Evolutionary conservation across 139 green algal species (phyloP), one percentile per base, ranked within the genome.

Genomic region (Chlorella sorokiniana): DNA sequence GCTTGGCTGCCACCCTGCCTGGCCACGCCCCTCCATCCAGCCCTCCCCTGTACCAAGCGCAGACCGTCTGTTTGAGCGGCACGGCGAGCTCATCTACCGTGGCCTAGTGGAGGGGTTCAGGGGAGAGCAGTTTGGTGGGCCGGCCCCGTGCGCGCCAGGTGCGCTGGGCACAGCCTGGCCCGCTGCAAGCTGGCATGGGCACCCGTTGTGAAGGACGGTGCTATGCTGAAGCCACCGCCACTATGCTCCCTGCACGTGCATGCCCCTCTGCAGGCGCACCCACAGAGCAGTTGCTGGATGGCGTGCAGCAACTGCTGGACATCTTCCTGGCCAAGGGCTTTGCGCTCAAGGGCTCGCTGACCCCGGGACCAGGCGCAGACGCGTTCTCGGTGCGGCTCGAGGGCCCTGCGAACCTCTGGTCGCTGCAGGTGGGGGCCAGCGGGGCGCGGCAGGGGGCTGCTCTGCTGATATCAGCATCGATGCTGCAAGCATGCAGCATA

Each of bases 401-500:
- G 16, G 91, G 91, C 3, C 85, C 91, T 0, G 90, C 88, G 76
- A 95, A 92, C 81, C 82, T 95, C 29, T 96, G 93, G 93, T 85
- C 64, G 23, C 59, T 87, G 69, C 83, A 82, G 76, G 88, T 91
- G 81, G n/a, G n/a, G n/a, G n/a, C n/a, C n/a, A n/a, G n/a, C n/a
- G n/a, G n/a, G n/a, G n/a, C n/a, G n/a, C n/a, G n/a, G n/a, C n/a
- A 54, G 84, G 14, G 23, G 48, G 14, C 6, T 25, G 33, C 14
- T 37, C 51, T 70, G 52, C 1, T 45, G 22, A 44, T 74, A 11
- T 73, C 11, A 42, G 38, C 10, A 23, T 40, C 11, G 10, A 18
- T 59, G 29, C 23, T 73, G 52, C 62, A 27, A 9, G 23, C 29
- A 27, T 23, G 23, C 61, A 38, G 61, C 61, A 68, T 10, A 23